Base-by-base conservation (phyloP, 371 early-diverging fungal species). In the Mortierella sp. region DNA sequence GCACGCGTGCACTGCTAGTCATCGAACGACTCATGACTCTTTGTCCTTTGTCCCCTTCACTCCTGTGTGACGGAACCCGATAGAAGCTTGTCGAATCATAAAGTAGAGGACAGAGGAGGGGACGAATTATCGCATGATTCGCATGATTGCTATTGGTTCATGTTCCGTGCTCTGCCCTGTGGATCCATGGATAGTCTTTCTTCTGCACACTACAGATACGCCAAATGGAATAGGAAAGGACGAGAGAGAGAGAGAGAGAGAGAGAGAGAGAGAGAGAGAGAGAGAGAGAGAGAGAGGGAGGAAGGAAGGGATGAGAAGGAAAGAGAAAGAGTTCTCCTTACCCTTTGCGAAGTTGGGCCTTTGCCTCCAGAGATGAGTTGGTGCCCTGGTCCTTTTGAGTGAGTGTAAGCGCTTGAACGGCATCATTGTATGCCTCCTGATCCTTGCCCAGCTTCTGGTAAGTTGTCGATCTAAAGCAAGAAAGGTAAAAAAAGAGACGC, bases 281-380 rank as follows among this genome's bases (percentile, higher is more conserved):
- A 7, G 0, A 50, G 21, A 16, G 9, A 18, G 56, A 37, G 14
- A 43, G 60, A 25, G 48, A 44, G 29, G 45, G 19, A 37, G 56
- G 7, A 47, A 18, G 16, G 43, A 14, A 58, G 18, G 47, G 4
- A 23, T 43, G 9, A 56, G 51, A 52, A 52, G 9, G 46, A 61
- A 15, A 48, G 29, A 60, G 45, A 26, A 43, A 66, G 29, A 37
- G 37, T 37, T 7, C 52, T 55, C 57, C 61, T 80, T 85, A 85
- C 86, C 92, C 88, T 77, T 83, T 80, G 74, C 86, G 79, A 59
- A 87, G 79, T 68, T 86, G 74, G 66, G 90, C 90, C 84, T 91
- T 84, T 60, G 90, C 89, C 58, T 87, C 80, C 29, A 88, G 62
- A 66, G 85, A 86, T 51, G 84, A 70, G 52, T 88, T 75, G n/a